Base-by-base conservation (phyloP, 2,329 filamentous ascomycete genomes). In the Cladosporium sp. region DNA sequence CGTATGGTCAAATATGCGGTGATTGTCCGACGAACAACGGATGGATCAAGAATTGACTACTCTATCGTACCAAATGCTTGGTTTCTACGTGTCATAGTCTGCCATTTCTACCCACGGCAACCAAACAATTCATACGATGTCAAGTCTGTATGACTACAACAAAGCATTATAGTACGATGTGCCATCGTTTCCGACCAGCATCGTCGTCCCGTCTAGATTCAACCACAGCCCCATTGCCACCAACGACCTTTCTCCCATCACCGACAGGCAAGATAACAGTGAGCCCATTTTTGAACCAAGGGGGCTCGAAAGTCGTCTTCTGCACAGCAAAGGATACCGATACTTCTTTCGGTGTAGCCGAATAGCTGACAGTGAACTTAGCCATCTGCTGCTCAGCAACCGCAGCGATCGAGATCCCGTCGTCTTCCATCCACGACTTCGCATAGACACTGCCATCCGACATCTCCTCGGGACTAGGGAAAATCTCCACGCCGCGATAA, bases 401-500 rank as follows among this genome's bases (percentile, higher is more conserved):
- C 2, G 79, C 76, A 4, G 76, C 67, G 8, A 80, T 78, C 10
- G 84, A 82, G 32, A 87, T 80, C 0, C 85, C 85, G 74, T 88
- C 85, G 67, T 88, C 85, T 72, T 88, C 86, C 58, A 81, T 81
- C 85, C 85, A 88, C 0, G 76, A 80, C 15, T 76, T 80, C 18
- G 67, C 68, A 67, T 78, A 83, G 1, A 73, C 76, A 12, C 74
- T 70, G 14, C 64, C 64, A 2, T 77, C 80, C 30, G 61, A 65
- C 10, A 54, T 30, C 28, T 75, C 78, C 0, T 78, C 78, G 30
- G 75, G 74, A 0, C 84, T 81, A 2, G 86, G 86, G 72, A 87
- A 87, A 26, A 88, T 81, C 72, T 88, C 86, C 0, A 87, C 77
- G 1, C 80, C 85, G 7, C 86, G 79, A 69, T 84, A 87, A 68